phyloP scores from a whole-genome alignment of 2,329 filamentous ascomycete genomes.

The Fusarium irregulare region DNA sequence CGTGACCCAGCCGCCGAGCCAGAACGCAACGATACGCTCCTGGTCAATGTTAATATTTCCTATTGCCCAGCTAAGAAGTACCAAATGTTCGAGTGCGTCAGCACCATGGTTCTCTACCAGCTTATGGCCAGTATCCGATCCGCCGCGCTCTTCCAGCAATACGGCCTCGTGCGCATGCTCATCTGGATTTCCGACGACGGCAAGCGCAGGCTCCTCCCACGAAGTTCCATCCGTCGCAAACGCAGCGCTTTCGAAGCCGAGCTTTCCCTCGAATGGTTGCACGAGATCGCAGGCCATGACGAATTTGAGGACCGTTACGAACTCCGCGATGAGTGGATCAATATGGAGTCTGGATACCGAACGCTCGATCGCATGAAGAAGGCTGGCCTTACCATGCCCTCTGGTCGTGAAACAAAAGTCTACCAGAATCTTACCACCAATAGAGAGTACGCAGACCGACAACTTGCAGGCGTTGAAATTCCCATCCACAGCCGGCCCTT shows the following conservation, averaged over 20 bases:
- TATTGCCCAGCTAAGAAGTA: constrained; percentile 64
- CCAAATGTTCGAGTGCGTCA: constrained; percentile 66
- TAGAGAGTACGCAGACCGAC: constrained; percentile 35
- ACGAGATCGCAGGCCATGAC: constrained; percentile 65
- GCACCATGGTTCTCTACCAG: constrained; percentile 69
- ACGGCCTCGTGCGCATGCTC: constrained; percentile 83
- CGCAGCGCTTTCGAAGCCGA: constrained; percentile 70
- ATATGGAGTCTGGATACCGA: constrained; percentile 57
- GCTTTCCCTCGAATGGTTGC: constrained; percentile 67
- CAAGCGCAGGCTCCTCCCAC: constrained; percentile 69
- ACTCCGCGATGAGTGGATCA: constrained; percentile 61
- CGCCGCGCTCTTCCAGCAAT: constrained; percentile 74
- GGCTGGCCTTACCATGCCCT: constrained; percentile 57
- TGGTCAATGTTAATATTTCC: constrained; percentile 77
- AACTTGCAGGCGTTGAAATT: constrained; percentile 47
- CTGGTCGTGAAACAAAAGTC: constrained; percentile 54
- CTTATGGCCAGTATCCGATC: constrained; percentile 69
- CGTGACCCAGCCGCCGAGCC: constrained; percentile 54
- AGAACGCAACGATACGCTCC: constrained; percentile 75
- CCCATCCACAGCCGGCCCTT: constrained; percentile 55
- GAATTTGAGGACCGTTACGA: constrained; percentile 45
- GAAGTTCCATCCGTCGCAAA: constrained; percentile 63
- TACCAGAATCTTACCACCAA: constrained; percentile 42
- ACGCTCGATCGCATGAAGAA: constrained; percentile 61
- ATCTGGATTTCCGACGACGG: constrained; percentile 76